A percentile compares a stretch with the other conserved stretches of the same genome.
Conservation (phyloP, 2,329 filamentous ascomycete genomes). For the Trichoderma brevicompactum region DNA sequence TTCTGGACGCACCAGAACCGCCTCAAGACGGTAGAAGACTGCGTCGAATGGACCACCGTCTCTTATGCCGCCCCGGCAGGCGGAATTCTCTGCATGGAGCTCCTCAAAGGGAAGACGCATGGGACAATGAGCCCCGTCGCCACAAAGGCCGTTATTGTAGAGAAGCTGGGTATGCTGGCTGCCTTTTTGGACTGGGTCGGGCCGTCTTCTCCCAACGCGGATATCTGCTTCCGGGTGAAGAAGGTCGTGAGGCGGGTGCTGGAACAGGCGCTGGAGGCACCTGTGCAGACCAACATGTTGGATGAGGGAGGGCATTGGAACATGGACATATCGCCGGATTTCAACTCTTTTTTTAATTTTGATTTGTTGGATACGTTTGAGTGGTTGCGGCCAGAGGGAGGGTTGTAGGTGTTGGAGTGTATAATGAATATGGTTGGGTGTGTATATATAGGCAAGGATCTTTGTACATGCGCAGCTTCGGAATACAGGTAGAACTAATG, state of each 20-base stretch:
- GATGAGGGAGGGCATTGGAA: conserved; percentile 22
- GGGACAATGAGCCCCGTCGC: conserved; percentile 34
- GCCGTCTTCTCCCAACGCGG: conserved; percentile 51
- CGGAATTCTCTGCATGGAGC: conserved; percentile 54
- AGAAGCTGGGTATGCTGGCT: conserved; percentile 54
- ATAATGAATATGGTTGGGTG: no score
- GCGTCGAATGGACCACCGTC: conserved; percentile 55
- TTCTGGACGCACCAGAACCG: conserved; percentile 54
- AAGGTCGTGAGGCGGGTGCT: conserved; percentile 49
- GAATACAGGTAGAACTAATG: no score
- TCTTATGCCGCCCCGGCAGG: conserved; percentile 52
- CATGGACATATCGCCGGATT: conserved; percentile 4
- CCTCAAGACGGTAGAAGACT: conserved; percentile 44
- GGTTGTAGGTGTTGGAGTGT: neutral
- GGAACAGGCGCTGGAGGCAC: conserved; percentile 44
- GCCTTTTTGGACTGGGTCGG: conserved; percentile 54
- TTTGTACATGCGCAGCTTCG: no score
- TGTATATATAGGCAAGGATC: no score
- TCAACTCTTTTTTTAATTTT: conserved; percentile 48
- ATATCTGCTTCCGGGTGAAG: conserved; percentile 49
- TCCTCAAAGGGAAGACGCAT: conserved; percentile 42
- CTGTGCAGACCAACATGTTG: conserved; percentile 16
- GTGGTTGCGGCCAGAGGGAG: conserved; percentile 43
- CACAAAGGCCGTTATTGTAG: conserved; percentile 52
- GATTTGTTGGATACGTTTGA: conserved; percentile 56